Evolutionary conservation across 345 rosid species (phyloP), one percentile per base, ranked within the genome.

Genomic region (Firmiana major): DNA sequence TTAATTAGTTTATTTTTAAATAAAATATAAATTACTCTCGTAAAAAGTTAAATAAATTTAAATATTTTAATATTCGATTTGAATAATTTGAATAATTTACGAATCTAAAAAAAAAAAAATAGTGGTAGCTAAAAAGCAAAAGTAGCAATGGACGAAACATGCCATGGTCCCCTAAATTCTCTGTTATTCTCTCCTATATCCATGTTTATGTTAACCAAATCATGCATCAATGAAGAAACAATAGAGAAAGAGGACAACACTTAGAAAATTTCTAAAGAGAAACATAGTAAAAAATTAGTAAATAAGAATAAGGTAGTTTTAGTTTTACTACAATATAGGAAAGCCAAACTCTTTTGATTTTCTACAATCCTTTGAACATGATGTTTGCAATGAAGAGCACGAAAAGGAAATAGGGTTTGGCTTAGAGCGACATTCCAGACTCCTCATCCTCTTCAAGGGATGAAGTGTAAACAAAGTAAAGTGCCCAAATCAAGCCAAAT

Each of bases 391-490:
- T 16, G 40, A 63, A 62, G 43, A 74, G 34, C 40, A 57, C 21
- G 28, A 63, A 4, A 9, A 26, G 59, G 62, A 40, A 19, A 22
- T 2, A 9, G 57, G 28, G 45, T 31, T 63, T 38, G 68, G 75
- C 49, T 53, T 63, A 96, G 71, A 95, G 99, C 26, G 99, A 95
- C 85, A 93, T 83, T 54, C 97, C 99, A 9, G 98, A 93, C 8
- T 95, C 98, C 64, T 92, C 99, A 77, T 93, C 98, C 78, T 91
- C 93, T 0, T 95, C 98, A 31, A 93, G 96, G 11, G 84, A 49
- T 24, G 90, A 76, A 57, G 97, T 72, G 92, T 93, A 95, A 77
- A 83, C 17, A 22, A 83, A 73, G 88, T 88, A 95, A 81, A 95
- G 83, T 19, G 94, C 24, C 98, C 99, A 95, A 73, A 95, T 90